Evolutionary conservation across 306 rosid genomes (phyloP), one percentile per base, ranked within the genome.

Genomic region (Myrica gale): DNA sequence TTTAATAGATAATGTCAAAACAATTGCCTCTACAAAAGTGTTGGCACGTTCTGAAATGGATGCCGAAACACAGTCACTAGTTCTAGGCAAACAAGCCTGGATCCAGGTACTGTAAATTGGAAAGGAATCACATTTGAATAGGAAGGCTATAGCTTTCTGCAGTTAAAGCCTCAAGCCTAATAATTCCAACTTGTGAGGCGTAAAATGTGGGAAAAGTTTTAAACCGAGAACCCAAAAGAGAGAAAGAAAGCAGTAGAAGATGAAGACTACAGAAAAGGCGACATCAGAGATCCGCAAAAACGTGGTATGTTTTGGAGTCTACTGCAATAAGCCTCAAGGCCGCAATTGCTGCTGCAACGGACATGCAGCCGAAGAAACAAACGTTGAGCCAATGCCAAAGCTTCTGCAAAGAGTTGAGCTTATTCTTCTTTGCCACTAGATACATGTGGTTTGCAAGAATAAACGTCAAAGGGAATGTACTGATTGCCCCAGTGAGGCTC

Each of bases 401-500:
- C 88, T 85, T 88, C 72, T 92, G 96, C 6, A 71, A 7, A 45
- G 90, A 77, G 66, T 69, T 79, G 58, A 92, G 84, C 74, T 85
- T 90, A 86, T 75, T 87, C 87, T 76, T 82, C 89, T 89, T 87
- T 51, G 99, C 97, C 82, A 80, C 87, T 51, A 95, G 71, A 79
- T 88, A 90, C 99, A 95, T 90, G 50, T 95, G 99, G 51, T 95
- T 92, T 73, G 97, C 99, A 55, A 95, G 93, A 75, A 92, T 95
- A 80, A 95, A 95, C 12, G 99, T 89, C 23, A 95, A 92, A 5
- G 99, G 99, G 84, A 95, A 90, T 20, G 97, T 92, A 89, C 99
- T 87, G 80, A 92, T 84, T 1, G 99, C 99, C 60, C 99, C 99
- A 0, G 99, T 95, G 56, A 95, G 93, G 85, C 97, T 95, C 97